Evolutionary conservation across 169 alveolate genomes (phyloP).

Genomic region (Plasmodium yoelii): DNA sequence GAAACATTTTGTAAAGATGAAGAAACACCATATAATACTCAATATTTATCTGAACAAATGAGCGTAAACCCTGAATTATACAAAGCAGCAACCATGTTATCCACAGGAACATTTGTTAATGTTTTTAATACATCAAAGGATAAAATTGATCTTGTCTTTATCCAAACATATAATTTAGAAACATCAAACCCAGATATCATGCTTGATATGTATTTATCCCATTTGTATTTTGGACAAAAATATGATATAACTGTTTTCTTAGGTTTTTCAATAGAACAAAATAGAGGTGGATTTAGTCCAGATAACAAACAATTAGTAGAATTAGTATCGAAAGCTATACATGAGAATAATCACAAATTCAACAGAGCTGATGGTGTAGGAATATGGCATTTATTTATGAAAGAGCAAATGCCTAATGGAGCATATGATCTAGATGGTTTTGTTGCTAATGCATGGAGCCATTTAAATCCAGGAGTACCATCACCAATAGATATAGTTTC

Average conservation of each 20-base stretch:
- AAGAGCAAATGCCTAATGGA: slow-evolving; percentile 46
- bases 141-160: slow-evolving; percentile 61
- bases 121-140: slow-evolving; percentile 61
- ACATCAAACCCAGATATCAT: slow-evolving; percentile 39
- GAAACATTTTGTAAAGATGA: slow-evolving; percentile 56
- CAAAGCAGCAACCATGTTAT: slow-evolving; percentile 44
- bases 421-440: slow-evolving; percentile 38
- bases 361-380: slow-evolving; percentile 60
- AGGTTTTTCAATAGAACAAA: slow-evolving; percentile 58
- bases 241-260: slow-evolving; percentile 35
- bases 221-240: slow-evolving; percentile 52
- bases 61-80: slow-evolving; percentile 24
- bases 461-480: slow-evolving; percentile 43
- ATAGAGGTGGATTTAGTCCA: slow-evolving; percentile 68
- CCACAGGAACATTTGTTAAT: slow-evolving; percentile 55
- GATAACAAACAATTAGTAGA: slow-evolving; percentile 34
- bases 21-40: slow-evolving; percentile 47
- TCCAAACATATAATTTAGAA: slow-evolving; percentile 59
- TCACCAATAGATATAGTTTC: slow-evolving; percentile 22
- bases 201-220: slow-evolving; percentile 65
- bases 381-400: slow-evolving; percentile 59
- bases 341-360: slow-evolving; percentile 37
- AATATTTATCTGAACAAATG: slow-evolving; percentile 43
- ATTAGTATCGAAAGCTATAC: slow-evolving; percentile 47
- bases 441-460: slow-evolving; percentile 25